A percentile compares a stretch with the other conserved stretches of the same genome.
phyloP scores from a whole-genome alignment of 2,329 filamentous ascomycete species.

The Ophiostoma ulmi region DNA sequence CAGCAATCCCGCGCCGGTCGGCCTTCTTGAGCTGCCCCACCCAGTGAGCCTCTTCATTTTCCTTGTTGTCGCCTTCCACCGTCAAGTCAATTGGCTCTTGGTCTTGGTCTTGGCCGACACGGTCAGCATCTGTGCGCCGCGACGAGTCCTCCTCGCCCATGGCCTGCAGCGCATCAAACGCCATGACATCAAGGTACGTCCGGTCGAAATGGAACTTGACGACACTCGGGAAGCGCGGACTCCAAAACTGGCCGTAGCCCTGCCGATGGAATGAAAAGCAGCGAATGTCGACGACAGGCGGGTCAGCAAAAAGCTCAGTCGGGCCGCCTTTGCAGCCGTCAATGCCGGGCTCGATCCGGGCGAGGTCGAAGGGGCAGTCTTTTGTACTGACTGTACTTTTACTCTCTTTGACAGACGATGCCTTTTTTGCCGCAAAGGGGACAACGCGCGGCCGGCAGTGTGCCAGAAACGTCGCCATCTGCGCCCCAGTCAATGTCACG shows the following conservation, averaged over 20 bases:
- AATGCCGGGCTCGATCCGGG: slow-evolving; percentile 42
- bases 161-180: slow-evolving; percentile 64
- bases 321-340: slow-evolving; percentile 39
- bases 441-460: slow-evolving; percentile 44
- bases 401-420: background rate
- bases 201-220: slow-evolving; percentile 75
- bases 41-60: slow-evolving; percentile 42
- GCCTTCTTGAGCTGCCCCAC: slow-evolving; percentile 54
- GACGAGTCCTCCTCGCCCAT: slow-evolving; percentile 47
- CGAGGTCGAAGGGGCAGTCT: slow-evolving; percentile 38
- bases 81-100: background rate
- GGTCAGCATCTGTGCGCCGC: background rate
- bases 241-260: slow-evolving; percentile 64
- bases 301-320: slow-evolving; percentile 58
- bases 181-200: slow-evolving; percentile 61
- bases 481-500: slow-evolving; percentile 50
- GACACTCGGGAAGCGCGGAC: slow-evolving; percentile 69
- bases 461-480: slow-evolving; percentile 48
- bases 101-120: slow-evolving; percentile 5
- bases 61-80: background rate
- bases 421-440: slow-evolving; percentile 27
- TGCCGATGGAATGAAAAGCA: slow-evolving; percentile 75
- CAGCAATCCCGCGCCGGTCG: slow-evolving; percentile 42
- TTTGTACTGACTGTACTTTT: background rate
- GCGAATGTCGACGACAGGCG: slow-evolving; percentile 72